Evolutionary conservation across 306 rosid species (phyloP).

Genomic region (Rosa multiflora): DNA sequence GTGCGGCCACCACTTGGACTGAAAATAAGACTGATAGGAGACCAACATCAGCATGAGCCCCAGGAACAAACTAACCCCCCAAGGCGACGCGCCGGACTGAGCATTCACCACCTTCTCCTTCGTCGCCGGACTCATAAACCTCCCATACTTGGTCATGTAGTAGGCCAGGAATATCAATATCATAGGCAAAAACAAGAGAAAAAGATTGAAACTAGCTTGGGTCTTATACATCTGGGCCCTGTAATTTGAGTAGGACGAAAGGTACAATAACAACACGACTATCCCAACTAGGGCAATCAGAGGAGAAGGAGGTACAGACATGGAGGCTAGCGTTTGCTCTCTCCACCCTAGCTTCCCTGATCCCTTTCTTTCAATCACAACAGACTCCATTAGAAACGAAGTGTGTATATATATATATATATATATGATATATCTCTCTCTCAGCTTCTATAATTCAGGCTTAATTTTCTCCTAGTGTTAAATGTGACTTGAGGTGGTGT

Average conservation of each 20-base stretch:
- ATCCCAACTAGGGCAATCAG: conserved; percentile 47
- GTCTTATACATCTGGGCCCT: conserved; percentile 47
- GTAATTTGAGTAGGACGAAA: conserved; percentile 53
- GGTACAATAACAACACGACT: conserved; percentile 40
- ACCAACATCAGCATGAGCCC: conserved; percentile 52
- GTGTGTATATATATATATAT: neutral
- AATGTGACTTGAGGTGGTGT: neutral
- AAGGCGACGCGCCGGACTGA: conserved; percentile 44
- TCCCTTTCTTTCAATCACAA: conserved; percentile 40
- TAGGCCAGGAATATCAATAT: conserved; percentile 45
- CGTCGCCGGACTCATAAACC: conserved; percentile 28
- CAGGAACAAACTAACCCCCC: conserved; percentile 58
- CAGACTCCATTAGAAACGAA: neutral
- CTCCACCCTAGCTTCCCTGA: conserved; percentile 58
- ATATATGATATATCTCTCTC: too few species aligned
- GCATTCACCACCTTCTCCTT: conserved; percentile 19
- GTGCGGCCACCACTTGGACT: conserved; percentile 64
- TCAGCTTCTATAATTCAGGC: neutral
- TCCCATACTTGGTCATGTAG: conserved; percentile 36
- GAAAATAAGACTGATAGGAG: conserved; percentile 49
- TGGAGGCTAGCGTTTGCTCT: conserved; percentile 40
- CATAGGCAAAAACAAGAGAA: conserved; percentile 50
- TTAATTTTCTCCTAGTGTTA: neutral
- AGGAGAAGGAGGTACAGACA: conserved; percentile 56
- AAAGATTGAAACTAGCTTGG: conserved; percentile 32